These are phyloP conservation scores for Candida tropicalis DNA, from an alignment of 1,139 yeast genomes.

Conservation along the genomic window DNA sequence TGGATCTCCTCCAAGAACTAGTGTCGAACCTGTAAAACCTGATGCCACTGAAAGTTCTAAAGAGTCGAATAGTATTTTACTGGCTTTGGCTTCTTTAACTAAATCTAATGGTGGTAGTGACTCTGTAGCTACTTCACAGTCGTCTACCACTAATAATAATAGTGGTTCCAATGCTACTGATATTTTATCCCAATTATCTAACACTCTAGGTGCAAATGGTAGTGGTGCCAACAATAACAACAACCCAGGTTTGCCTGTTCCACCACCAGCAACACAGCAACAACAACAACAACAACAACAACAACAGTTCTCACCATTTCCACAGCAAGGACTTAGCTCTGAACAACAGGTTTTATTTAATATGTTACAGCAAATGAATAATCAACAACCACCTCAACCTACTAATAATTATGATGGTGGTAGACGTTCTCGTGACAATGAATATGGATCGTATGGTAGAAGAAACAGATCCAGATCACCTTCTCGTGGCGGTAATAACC, in stretches of 20 bases:
- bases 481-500: conserved; percentile 28
- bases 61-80: conserved; percentile 62
- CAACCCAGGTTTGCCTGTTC: conserved; percentile 15
- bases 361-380: conserved; percentile 50
- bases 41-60: conserved; percentile 26
- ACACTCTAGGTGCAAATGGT: conserved; percentile 27
- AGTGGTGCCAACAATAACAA: conserved; percentile 14
- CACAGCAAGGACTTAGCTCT: conserved; percentile 22
- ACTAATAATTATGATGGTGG: conserved; percentile 24
- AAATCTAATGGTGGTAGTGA: conserved; percentile 24
- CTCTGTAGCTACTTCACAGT: conserved; percentile 18
- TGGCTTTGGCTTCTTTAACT: conserved; percentile 64
- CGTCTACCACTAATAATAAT: conserved; percentile 14
- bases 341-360: conserved; percentile 36
- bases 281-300: conserved; percentile 12
- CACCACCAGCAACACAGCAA: conserved; percentile 16
- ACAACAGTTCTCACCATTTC: conserved; percentile 19
- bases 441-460: conserved; percentile 38
- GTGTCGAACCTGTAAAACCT: conserved; percentile 28
- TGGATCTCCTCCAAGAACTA: conserved; percentile 50
- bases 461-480: conserved; percentile 64
- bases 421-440: conserved; percentile 40
- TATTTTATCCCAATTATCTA: conserved; percentile 46
- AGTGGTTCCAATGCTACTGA: conserved; percentile 30
- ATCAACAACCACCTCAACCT: conserved; percentile 21